These are phyloP conservation scores for Tetrastigma voinierianum DNA, from an alignment of 164 flowering plant species.

Conservation along the genomic window DNA sequence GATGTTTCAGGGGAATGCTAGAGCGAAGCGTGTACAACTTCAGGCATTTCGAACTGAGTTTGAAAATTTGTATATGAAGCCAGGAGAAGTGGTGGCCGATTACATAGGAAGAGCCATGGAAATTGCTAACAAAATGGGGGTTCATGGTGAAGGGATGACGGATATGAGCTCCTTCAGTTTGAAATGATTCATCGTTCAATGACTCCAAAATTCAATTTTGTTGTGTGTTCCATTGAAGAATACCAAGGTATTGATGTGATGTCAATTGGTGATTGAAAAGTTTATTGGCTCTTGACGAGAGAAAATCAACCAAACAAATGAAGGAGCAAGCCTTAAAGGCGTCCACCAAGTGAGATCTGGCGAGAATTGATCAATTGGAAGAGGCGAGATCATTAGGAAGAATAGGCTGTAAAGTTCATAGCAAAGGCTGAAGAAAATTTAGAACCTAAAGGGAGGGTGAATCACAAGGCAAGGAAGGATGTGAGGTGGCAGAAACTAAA, in stretches of 20 bases:
- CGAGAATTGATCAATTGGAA: background rate
- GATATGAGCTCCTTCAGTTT: slow-evolving; percentile 17
- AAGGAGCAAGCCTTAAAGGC: slow-evolving; percentile 24
- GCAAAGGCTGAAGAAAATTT: slow-evolving; percentile 5
- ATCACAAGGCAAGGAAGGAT: slow-evolving; percentile 2
- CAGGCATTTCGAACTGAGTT: too few relatives aligned
- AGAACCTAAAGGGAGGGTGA: too few relatives aligned
- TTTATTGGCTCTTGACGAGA: slow-evolving; percentile 25
- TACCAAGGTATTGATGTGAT: slow-evolving; percentile 6
- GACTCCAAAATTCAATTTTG: slow-evolving; percentile 17
- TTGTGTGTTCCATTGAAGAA: slow-evolving; percentile 25
- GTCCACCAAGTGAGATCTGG: background rate
- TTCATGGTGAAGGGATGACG: slow-evolving; percentile 15
- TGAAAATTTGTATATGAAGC: too few relatives aligned
- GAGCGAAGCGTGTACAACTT: too few relatives aligned
- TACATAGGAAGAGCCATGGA: slow-evolving; percentile 17
- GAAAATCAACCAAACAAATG: slow-evolving; percentile 9
- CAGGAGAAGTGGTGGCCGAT: slow-evolving; percentile 8
- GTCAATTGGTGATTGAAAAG: slow-evolving; percentile 21
- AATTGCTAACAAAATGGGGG: slow-evolving; percentile 9
- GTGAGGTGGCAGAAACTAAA: too few relatives aligned
- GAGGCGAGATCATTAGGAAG: slow-evolving; percentile 8
- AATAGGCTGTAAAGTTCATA: slow-evolving; percentile 1
- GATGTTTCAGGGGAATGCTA: too few relatives aligned
- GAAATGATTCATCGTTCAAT: slow-evolving; percentile 18